Base-by-base conservation (phyloP, 2,329 filamentous ascomycete genomes). In the Aspergillus latus region DNA sequence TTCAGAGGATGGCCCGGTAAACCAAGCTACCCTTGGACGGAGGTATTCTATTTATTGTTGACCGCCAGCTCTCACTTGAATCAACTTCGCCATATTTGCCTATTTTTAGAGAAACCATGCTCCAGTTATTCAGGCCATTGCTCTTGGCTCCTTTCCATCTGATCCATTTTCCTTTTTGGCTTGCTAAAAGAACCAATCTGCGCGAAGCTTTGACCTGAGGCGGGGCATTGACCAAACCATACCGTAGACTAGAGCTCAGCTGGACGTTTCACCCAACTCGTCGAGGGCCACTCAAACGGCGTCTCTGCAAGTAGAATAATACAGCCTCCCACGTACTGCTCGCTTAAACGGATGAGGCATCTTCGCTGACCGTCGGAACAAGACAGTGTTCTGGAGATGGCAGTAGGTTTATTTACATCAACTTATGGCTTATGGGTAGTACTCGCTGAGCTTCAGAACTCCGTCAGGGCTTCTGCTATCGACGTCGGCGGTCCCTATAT, bases 401-500 rank as follows among this genome's bases (percentile, higher is more conserved):
- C 16, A 15, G 13, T 28, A 5, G n/a, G 11, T 5, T 13, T 13
- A 5, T 13, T 37, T 34, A 13, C 34, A 37, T 37, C 34, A 13
- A 5, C 34, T 37, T 13, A 37, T 13, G 11, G 10, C 4, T 37
- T 37, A 11, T 13, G 7, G n/a, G n/a, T 10, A 37, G 34, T 9
- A 13, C 11, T 16, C 13, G 28, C 26, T 50, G 37, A 28, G 36
- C 26, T 32, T 29, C 39, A 10, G 2, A 28, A 15, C 21, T 21
- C 21, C 21, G 21, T 32, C 13, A 47, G 16, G 42, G 11, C 36
- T 36, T 36, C 30, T 32, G 11, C 40, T 58, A 64, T 49, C 62
- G 61, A 51, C 65, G 61, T 48, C 64, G 67, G 40, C 64, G 62
- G 52, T 70, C 64, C 59, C 65, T 66, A 49, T 66, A 60, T 48